Conservation (phyloP, 106 monocot species). For the Phalaenopsis aphrodite region DNA sequence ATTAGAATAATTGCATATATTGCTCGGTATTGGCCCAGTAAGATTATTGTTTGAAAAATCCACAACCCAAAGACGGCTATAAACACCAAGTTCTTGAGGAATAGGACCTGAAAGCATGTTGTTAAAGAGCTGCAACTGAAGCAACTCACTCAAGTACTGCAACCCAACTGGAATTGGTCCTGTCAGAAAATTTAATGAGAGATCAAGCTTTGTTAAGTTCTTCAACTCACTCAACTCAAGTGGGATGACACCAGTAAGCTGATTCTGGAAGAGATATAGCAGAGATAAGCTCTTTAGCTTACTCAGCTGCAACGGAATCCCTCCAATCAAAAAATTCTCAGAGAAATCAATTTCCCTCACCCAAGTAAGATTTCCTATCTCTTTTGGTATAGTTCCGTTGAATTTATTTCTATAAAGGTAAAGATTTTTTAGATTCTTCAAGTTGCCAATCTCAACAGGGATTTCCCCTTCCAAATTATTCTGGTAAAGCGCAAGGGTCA, state of each 20-base stretch:
- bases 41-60: constrained; percentile 84
- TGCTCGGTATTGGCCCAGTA: constrained; percentile 56
- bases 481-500: constrained; percentile 70
- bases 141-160: constrained; percentile 55
- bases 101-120: constrained; percentile 78
- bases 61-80: constrained; percentile 83
- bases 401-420: constrained; percentile 85
- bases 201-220: constrained; percentile 79
- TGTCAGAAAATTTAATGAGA: constrained; percentile 75
- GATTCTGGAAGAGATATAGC: constrained; percentile 83
- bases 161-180: constrained; percentile 64
- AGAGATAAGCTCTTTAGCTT: constrained; percentile 45
- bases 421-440: constrained; percentile 40
- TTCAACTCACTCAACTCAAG: constrained; percentile 43
- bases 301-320: constrained; percentile 59
- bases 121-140: constrained; percentile 73
- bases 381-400: constrained; percentile 86
- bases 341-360: constrained; percentile 83
- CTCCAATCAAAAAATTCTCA: constrained; percentile 70
- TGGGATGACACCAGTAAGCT: constrained; percentile 67
- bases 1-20: constrained; percentile 68
- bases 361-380: constrained; percentile 50
- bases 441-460: constrained; percentile 54
- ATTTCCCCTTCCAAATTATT: constrained; percentile 71
- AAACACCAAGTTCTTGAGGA: constrained; percentile 57